Base-by-base conservation (phyloP, 2,329 filamentous ascomycete species). In the Didymella pinodella region DNA sequence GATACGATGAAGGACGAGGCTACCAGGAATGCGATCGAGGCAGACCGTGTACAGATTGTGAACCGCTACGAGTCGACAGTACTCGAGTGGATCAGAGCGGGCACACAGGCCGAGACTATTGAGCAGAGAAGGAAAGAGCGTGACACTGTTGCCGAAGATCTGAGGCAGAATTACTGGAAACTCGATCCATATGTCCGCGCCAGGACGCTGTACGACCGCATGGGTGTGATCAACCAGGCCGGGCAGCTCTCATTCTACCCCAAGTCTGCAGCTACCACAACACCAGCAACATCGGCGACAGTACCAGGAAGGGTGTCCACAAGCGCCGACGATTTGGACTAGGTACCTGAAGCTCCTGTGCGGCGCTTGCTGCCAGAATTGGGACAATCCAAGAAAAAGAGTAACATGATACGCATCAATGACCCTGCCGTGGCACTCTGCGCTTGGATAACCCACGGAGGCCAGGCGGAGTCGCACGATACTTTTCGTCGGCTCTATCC, bases 151-250 rank as follows among this genome's bases (percentile, higher is more conserved):
- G 88, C 90, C 2, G 83, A 83, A 49, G 79, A 85, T 62, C 73
- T 98, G 67, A 84, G 84, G 61, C 82, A 84, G 47, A 91, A 91
- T 67, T 99, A 98, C 80, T 99, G 95, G 94, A 83, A 84, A 38
- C 77, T 97, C 51, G 95, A 99, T 78, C 92, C 92, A 0, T 96
- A 94, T 75, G 75, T 98, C 29, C 84, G 95, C 38, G 92, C 93
- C 12, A 85, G 89, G 70, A 90, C 88, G n/a, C 78, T 92, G 61
- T 97, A 97, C 69, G 95, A 99, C 54, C 86, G 95, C 60, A 84
- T 84, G 12, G 91, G 93, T 0, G 80, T 95, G 60, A 83, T 98
- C 45, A 80, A 85, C 59, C 78, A 82, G 0, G 87, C 82, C 11
- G 93, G 93, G 1, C 84, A 84, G 71, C 78, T 94, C 43, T 81